These are phyloP conservation scores for Fusarium sp. DNA, from an alignment of 2,329 filamentous ascomycete species.

Conservation along the genomic window DNA sequence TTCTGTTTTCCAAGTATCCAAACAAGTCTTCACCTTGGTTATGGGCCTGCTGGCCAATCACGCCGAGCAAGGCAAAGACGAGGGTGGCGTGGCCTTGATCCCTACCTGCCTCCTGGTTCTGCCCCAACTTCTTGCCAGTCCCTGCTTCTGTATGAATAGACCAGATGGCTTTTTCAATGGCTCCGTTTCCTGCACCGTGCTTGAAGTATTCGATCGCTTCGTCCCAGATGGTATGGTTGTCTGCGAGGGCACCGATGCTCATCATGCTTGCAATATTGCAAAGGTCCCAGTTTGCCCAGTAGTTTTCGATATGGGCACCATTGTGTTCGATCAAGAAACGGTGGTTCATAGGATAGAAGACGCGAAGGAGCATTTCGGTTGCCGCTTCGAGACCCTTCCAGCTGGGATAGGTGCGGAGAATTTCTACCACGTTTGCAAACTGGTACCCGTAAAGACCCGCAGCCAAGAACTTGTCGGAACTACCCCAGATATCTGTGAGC, in stretches of 20 bases:
- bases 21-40: neutral
- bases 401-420: neutral
- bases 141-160: neutral
- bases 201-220: neutral
- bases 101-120: neutral
- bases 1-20: neutral
- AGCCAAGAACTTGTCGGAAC: neutral
- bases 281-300: neutral
- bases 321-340: neutral
- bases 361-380: neutral
- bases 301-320: neutral
- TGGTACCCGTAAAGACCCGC: neutral
- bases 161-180: neutral
- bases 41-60: neutral
- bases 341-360: neutral
- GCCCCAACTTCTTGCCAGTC: neutral
- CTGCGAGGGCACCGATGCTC: neutral
- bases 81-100: neutral
- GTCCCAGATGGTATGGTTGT: neutral
- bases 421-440: neutral
- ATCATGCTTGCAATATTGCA: neutral
- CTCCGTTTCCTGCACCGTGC: neutral
- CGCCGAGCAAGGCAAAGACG: neutral
- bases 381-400: neutral
- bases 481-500: neutral